Evolutionary conservation across 2,329 filamentous ascomycete genomes (phyloP).

Genomic region (Ophiostoma perfectum): DNA sequence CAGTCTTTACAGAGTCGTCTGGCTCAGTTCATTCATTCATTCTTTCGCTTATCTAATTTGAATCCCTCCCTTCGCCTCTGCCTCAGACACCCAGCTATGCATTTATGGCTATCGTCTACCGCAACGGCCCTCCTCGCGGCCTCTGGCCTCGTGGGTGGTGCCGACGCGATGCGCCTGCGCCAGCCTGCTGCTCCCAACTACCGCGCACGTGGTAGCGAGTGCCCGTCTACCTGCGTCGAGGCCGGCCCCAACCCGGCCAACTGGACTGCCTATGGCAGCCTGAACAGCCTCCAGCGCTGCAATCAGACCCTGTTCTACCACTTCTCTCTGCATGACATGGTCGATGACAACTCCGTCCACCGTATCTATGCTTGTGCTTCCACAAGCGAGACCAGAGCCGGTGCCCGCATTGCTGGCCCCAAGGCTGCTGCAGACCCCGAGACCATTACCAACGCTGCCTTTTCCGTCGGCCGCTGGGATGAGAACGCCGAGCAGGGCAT

Average conservation of each 20-base stretch:
- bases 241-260: constrained; percentile 18
- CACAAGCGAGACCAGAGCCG: constrained; percentile 29
- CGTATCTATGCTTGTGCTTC: constrained; percentile 23
- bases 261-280: constrained; percentile 22
- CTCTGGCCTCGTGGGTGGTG: constrained; percentile 12
- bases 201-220: constrained; percentile 13
- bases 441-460: background rate
- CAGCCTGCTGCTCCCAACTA: constrained; percentile 17
- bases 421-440: background rate
- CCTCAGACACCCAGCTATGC: background rate
- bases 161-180: constrained; percentile 1
- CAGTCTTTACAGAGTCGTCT: background rate
- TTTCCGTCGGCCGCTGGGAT: background rate
- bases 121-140: constrained; percentile 9
- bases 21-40: background rate
- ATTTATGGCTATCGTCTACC: constrained; percentile 12
- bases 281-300: constrained; percentile 18
- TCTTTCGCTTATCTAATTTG: background rate
- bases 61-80: background rate
- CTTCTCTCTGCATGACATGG: constrained; percentile 20
- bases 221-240: constrained; percentile 18
- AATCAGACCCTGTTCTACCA: constrained; percentile 21
- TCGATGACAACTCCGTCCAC: constrained; percentile 14
- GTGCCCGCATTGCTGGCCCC: background rate
- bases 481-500: constrained; percentile 26